phyloP scores from a whole-genome alignment of 2,329 filamentous ascomycete genomes.

The Emmonsia crescens region DNA sequence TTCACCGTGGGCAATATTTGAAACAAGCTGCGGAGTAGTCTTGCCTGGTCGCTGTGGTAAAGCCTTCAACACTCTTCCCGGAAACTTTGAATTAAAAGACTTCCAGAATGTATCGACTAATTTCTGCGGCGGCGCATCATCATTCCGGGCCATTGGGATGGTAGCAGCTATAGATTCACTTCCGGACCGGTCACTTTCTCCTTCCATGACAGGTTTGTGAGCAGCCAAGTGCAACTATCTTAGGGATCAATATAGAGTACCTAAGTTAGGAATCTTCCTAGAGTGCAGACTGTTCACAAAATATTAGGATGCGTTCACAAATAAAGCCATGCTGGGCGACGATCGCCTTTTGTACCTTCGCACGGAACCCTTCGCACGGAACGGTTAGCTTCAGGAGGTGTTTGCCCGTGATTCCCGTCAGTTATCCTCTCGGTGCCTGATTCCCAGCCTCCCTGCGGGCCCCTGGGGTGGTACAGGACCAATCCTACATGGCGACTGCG shows the following conservation, averaged over 20 bases:
- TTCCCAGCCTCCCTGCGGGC: too few relatives aligned
- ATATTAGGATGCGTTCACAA: neutral
- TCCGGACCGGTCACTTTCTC: neutral
- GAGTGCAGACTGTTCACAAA: neutral
- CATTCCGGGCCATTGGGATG: slow-evolving; percentile 4
- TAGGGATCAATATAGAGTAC: neutral
- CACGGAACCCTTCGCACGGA: neutral
- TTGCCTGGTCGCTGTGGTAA: slow-evolving; percentile 50
- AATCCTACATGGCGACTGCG: too few relatives aligned
- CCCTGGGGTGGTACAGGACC: too few relatives aligned
- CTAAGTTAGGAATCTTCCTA: neutral
- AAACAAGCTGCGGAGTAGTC: slow-evolving; percentile 48
- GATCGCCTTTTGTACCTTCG: neutral
- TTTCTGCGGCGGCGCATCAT: slow-evolving; percentile 50
- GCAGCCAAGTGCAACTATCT: neutral
- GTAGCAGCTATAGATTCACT: neutral
- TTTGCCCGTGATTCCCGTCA: too few relatives aligned
- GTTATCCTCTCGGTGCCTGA: too few relatives aligned
- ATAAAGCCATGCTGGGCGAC: neutral
- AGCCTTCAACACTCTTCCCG: slow-evolving; percentile 61
- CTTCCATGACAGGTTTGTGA: neutral
- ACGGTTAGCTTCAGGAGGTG: neutral
- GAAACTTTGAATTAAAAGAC: slow-evolving; percentile 58
- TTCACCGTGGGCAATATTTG: slow-evolving; percentile 44
- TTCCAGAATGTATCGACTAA: slow-evolving; percentile 63